Conservation (phyloP, 2,329 filamentous ascomycete species). For the Chaetomiaceae sp. region DNA sequence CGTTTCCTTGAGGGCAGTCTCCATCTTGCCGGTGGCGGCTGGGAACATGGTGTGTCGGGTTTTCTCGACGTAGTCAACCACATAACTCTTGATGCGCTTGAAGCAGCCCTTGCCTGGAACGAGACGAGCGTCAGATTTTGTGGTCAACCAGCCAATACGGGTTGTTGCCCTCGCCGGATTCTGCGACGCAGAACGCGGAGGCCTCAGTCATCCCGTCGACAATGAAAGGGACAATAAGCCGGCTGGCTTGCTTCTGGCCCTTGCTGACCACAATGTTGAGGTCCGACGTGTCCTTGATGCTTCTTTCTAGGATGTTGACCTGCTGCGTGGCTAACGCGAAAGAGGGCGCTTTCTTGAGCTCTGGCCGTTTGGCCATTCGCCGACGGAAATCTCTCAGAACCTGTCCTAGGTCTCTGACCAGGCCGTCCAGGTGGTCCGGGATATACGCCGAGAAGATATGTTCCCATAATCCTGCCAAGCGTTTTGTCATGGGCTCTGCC, state of each 20-base stretch:
- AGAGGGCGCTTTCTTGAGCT: slow-evolving; percentile 18
- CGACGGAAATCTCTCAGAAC: slow-evolving; percentile 24
- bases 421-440: slow-evolving; percentile 19
- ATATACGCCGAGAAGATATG: slow-evolving; percentile 23
- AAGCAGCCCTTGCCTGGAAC: slow-evolving; percentile 33
- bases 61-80: slow-evolving; percentile 39
- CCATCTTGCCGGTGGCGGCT: slow-evolving; percentile 37
- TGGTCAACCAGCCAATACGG: slow-evolving; percentile 22
- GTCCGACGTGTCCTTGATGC: background rate
- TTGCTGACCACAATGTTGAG: slow-evolving; percentile 31
- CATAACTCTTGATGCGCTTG: slow-evolving; percentile 45
- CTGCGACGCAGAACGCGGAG: slow-evolving; percentile 40
- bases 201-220: slow-evolving; percentile 37
- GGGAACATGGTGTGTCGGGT: slow-evolving; percentile 44
- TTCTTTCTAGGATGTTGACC: slow-evolving; percentile 25
- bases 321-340: slow-evolving; percentile 29
- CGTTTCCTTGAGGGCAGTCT: slow-evolving; percentile 35
- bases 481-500: slow-evolving; percentile 7
- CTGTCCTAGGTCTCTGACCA: slow-evolving; percentile 15
- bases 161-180: slow-evolving; percentile 36
- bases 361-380: slow-evolving; percentile 19
- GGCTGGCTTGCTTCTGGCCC: slow-evolving; percentile 46
- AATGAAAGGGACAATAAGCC: slow-evolving; percentile 47
- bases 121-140: too few relatives aligned
- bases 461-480: slow-evolving; percentile 25